These are phyloP conservation scores for Carex scoparia DNA, from an alignment of 176 grass and related monocot species.

Conservation along the genomic window DNA sequence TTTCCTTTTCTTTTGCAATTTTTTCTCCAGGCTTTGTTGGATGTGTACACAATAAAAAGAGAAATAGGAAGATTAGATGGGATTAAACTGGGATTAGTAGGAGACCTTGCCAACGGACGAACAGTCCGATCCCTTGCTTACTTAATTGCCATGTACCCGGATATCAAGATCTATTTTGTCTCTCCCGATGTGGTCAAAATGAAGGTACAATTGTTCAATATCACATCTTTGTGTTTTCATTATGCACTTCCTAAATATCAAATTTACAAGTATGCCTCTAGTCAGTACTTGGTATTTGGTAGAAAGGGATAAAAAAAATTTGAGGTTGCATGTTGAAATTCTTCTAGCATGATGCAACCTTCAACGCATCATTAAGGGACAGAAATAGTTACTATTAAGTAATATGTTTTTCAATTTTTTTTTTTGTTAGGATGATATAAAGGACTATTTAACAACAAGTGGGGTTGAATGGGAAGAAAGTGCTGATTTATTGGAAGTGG, in stretches of 20 bases:
- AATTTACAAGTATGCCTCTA: neutral
- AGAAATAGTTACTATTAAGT: neutral
- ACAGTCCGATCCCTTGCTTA: constrained; percentile 80
- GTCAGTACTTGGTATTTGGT: neutral
- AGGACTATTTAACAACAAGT: constrained; percentile 63
- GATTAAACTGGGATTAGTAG: constrained; percentile 82
- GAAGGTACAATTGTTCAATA: constrained; percentile 53
- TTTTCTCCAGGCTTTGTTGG: constrained; percentile 68
- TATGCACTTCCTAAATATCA: neutral
- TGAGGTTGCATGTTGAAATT: neutral
- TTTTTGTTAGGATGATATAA: constrained; percentile 72
- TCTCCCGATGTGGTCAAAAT: constrained; percentile 88
- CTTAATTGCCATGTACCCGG: constrained; percentile 71
- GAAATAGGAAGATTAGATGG: constrained; percentile 78
- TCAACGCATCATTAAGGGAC: neutral
- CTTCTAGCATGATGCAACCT: neutral
- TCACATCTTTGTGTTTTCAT: neutral
- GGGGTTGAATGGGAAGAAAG: constrained; percentile 92
- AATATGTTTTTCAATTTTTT: neutral
- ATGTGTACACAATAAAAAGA: constrained; percentile 94
- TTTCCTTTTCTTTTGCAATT: constrained; percentile 11
- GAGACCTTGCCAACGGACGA: constrained; percentile 88
- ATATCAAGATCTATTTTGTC: constrained; percentile 83
- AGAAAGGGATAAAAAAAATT: neutral
- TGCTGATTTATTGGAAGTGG: constrained; percentile 80